Evolutionary conservation across 768 basidiomycete species (phyloP).

Genomic region (Phylloporus arenicola): DNA sequence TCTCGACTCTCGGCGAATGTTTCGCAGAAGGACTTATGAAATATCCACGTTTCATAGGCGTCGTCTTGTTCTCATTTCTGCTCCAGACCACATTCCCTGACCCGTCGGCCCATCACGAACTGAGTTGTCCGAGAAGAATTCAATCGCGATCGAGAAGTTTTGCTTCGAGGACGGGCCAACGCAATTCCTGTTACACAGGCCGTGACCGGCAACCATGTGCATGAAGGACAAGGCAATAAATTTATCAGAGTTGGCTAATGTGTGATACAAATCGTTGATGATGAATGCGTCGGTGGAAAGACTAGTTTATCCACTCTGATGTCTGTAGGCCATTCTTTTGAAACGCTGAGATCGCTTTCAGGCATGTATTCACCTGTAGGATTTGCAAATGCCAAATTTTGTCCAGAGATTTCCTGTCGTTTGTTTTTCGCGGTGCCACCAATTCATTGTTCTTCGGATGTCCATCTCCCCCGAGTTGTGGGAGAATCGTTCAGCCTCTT

Average conservation of each 20-base stretch:
- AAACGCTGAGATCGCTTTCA: background rate
- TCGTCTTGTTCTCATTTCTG: background rate
- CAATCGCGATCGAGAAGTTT: slow-evolving; percentile 11
- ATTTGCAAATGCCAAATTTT: background rate
- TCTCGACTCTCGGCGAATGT: slow-evolving; percentile 6
- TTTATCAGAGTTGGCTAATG: slow-evolving; percentile 7
- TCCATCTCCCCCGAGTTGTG: background rate
- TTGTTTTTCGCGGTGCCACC: background rate
- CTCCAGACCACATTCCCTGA: slow-evolving; percentile 16
- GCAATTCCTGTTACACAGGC: slow-evolving; percentile 12
- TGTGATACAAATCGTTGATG: background rate
- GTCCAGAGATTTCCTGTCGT: background rate
- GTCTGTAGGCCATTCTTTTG: background rate
- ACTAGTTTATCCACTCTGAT: background rate
- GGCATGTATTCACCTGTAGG: background rate
- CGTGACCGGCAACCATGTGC: background rate
- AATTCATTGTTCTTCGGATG: background rate
- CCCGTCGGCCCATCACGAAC: slow-evolving; percentile 15
- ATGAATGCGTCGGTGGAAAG: no score
- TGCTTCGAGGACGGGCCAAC: slow-evolving; percentile 13
- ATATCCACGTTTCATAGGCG: background rate
- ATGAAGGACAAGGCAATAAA: slow-evolving; percentile 13
- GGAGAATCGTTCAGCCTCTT: background rate
- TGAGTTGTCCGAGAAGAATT: slow-evolving; percentile 1
- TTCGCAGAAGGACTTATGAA: slow-evolving; percentile 15